These are phyloP conservation scores for Kandelia obovata DNA, from an alignment of 345 rosid species.

Conservation along the genomic window DNA sequence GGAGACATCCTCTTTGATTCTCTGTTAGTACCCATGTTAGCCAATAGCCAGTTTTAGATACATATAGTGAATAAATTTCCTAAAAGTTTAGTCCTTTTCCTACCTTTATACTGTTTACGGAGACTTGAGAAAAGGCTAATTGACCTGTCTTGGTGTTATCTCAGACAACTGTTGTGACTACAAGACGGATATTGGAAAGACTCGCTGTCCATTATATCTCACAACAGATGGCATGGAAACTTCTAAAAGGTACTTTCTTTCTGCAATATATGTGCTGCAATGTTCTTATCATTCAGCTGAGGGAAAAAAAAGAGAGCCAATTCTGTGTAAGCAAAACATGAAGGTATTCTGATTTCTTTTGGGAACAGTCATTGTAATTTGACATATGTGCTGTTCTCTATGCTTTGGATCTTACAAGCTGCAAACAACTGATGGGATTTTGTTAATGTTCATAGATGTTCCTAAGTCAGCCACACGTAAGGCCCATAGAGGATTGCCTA, in stretches of 20 bases:
- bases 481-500: conserved; percentile 75
- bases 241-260: conserved; percentile 71
- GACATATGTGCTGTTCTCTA: not conserved
- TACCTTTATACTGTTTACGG: not conserved
- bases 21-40: not conserved
- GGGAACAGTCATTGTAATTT: not conserved
- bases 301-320: not conserved
- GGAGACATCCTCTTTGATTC: no score
- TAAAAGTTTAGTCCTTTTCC: not conserved
- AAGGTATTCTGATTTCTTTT: not conserved
- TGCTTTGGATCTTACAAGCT: not conserved
- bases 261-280: not conserved
- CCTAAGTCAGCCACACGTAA: conserved; percentile 80
- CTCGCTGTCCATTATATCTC: conserved; percentile 76
- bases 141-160: conserved; percentile 19
- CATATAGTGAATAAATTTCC: not conserved
- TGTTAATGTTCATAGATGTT: conserved; percentile 47
- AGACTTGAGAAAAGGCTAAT: not conserved
- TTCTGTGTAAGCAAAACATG: not conserved
- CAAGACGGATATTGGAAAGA: conserved; percentile 84
- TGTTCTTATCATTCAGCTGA: not conserved
- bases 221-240: conserved; percentile 94
- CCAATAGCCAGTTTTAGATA: not conserved
- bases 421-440: conserved; percentile 12
- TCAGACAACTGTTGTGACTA: conserved; percentile 84